Evolutionary conservation across 2,329 filamentous ascomycete species (phyloP).

Genomic region (Nakataea oryzae): DNA sequence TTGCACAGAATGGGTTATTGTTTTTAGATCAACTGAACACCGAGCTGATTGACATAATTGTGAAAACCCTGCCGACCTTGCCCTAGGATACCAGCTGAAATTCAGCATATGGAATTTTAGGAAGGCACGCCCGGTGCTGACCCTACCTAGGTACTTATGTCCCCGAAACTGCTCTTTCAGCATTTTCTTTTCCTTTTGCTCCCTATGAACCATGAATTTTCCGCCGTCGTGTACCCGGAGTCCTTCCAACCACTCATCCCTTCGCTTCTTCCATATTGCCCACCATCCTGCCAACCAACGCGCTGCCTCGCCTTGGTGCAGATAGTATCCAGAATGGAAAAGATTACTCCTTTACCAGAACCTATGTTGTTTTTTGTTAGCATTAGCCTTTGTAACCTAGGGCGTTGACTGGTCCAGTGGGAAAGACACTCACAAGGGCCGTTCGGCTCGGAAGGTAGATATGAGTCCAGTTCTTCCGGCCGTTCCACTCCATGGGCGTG

Average conservation of each 20-base stretch:
- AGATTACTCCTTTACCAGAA: not conserved
- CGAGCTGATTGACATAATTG: no score
- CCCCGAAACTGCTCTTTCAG: no score
- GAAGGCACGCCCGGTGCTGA: no score
- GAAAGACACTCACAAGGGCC: conserved; percentile 57
- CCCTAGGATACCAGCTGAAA: no score
- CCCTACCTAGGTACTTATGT: no score
- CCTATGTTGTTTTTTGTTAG: not conserved
- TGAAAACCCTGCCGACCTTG: no score
- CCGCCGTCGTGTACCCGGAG: not conserved
- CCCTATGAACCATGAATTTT: not conserved
- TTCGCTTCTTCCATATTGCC: not conserved
- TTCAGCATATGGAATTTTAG: no score
- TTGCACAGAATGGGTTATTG: no score
- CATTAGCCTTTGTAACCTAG: not conserved
- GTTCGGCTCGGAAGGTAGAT: conserved; percentile 80
- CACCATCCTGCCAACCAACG: not conserved
- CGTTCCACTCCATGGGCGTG: conserved; percentile 83
- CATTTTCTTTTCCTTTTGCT: not conserved
- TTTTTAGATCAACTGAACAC: no score
- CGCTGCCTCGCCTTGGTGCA: not conserved
- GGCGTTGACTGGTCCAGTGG: not conserved
- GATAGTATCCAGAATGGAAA: not conserved
- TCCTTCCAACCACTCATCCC: not conserved
- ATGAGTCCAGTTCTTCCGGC: conserved; percentile 80